Base-by-base conservation (phyloP, 2,329 filamentous ascomycete genomes). In the Monosporascus ibericus region DNA sequence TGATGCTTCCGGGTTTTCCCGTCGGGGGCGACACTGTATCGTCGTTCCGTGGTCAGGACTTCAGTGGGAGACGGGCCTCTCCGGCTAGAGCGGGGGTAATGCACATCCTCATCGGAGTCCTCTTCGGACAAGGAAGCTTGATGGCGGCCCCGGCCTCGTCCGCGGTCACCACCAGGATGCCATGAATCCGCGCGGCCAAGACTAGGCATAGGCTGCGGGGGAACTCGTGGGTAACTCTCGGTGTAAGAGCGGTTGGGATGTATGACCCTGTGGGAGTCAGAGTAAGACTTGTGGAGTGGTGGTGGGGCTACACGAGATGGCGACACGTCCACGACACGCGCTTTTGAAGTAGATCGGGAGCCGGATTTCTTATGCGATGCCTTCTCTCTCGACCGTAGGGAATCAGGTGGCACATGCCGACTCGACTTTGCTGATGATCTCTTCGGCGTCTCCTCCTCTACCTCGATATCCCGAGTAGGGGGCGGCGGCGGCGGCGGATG, bases 341-440 rank as follows among this genome's bases (percentile, higher is more conserved):
- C 52, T 37, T 59, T 58, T 60, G 55, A 42, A 58, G 57, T 5
- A 37, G 30, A 37, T n/a, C 49, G 42, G 1, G 58, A 55, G 6
- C 48, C 51, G 8, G 57, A 55, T 44, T 65, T 66, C 54, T 65
- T 65, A 49, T 63, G 59, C 6, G 59, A 58, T 2, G 65, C 56
- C 50, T 68, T 68, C 44, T 66, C 65, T 42, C 60, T 61, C 8
- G 65, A 61, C 40, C 60, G 57, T 5, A 60, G 56, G 1, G 60
- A 59, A 7, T 68, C 65, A 17, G 65, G 58, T 7, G 66, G 67
- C 63, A 59, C 61, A 40, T 63, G 62, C 22, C 64, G 64, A 44
- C 53, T 42, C 3, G 56, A 56, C 30, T 59, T 60, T 17, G 54
- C 60, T 17, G 62, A 58, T 9, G 64, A 60, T 49, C 65, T 60